Evolutionary conservation across 768 basidiomycete species (phyloP).

Genomic region (Rhizopogon sp.): DNA sequence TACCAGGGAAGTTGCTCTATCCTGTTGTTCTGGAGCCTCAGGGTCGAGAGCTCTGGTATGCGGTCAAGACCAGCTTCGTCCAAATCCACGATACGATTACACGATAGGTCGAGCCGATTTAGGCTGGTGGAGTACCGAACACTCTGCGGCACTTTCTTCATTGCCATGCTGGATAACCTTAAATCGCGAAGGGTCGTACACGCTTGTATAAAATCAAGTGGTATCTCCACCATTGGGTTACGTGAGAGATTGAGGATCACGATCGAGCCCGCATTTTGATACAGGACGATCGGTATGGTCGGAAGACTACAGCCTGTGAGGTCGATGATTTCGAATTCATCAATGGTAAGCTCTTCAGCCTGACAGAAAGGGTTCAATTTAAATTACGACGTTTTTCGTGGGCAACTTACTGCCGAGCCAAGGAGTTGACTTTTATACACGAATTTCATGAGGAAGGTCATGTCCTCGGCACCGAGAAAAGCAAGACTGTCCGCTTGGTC

Average conservation of each 20-base stretch:
- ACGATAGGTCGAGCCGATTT: constrained; percentile 81
- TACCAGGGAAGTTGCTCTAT: constrained; percentile 83
- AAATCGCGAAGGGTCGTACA: constrained; percentile 82
- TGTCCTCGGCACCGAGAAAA: constrained; percentile 68
- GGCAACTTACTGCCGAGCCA: constrained; percentile 49
- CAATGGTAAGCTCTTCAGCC: constrained; percentile 72
- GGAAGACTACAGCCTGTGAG: constrained; percentile 76
- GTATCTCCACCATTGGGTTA: constrained; percentile 95
- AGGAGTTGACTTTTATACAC: constrained; percentile 79
- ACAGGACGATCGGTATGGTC: constrained; percentile 83
- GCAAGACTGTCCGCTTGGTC: constrained; percentile 75
- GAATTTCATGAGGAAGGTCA: constrained; percentile 85
- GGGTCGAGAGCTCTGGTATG: constrained; percentile 59
- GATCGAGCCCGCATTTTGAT: constrained; percentile 81
- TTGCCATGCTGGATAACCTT: constrained; percentile 83
- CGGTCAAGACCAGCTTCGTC: constrained; percentile 81
- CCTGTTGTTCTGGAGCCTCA: constrained; percentile 88
- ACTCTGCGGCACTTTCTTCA: constrained; percentile 87
- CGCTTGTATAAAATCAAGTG: constrained; percentile 91
- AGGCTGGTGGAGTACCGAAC: constrained; percentile 72
- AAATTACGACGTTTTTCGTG: not conserved
- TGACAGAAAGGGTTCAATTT: constrained; percentile 23
- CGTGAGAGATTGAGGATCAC: constrained; percentile 82
- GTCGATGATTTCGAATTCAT: constrained; percentile 74
- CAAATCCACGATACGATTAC: constrained; percentile 86